Evolutionary conservation across 176 grass and related monocot species (phyloP).

Genomic region (Rhynchospora tenuis): DNA sequence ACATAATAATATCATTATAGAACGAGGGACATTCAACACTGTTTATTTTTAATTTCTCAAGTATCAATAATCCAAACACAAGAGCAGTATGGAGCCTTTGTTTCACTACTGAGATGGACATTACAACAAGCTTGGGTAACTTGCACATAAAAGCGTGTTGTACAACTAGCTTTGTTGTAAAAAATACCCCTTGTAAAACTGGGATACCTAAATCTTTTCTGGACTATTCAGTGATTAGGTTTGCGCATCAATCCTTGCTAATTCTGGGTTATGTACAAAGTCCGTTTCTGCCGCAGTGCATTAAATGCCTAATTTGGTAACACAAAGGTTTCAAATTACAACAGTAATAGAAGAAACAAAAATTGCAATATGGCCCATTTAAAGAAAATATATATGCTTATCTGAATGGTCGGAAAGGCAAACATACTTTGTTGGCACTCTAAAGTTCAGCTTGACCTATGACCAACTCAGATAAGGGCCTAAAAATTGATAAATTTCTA

Average conservation of each 20-base stretch:
- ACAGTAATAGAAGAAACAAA: not conserved
- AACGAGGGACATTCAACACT: not conserved
- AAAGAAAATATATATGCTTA: not conserved
- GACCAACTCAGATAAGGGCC: constrained; percentile 1
- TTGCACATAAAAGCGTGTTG: not conserved
- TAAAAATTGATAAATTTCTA: constrained; percentile 4
- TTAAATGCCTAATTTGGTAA: not conserved
- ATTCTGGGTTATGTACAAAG: not conserved
- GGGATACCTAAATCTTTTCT: not conserved
- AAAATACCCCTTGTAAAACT: constrained; percentile 8
- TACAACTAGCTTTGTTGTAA: constrained; percentile 2
- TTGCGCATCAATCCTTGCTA: not conserved
- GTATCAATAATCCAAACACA: not conserved
- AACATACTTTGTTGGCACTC: constrained; percentile 26
- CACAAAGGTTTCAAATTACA: not conserved
- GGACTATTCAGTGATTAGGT: not conserved
- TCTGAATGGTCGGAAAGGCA: not conserved
- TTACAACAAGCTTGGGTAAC: not conserved
- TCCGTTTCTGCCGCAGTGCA: not conserved
- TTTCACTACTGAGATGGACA: not conserved
- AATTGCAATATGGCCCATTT: not conserved
- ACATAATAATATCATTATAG: too few species aligned
- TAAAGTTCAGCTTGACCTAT: constrained; percentile 21
- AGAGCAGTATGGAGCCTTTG: not conserved
- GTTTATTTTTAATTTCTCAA: not conserved